Evolutionary conservation across 1,284 basidiomycete genomes (phyloP).

Genomic region (Puccinia coronata): DNA sequence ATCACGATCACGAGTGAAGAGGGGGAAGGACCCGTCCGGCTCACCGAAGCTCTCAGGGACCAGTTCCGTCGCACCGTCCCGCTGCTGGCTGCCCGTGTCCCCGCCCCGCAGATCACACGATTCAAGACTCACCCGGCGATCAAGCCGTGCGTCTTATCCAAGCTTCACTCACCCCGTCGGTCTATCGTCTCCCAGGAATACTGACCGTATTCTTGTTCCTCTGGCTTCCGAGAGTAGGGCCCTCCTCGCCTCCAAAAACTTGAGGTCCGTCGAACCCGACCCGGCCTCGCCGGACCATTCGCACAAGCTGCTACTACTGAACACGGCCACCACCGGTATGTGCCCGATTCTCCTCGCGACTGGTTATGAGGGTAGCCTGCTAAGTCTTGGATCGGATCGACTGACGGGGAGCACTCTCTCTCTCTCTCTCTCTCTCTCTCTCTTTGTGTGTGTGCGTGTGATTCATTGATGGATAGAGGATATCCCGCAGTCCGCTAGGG

Average conservation of each 20-base stretch:
- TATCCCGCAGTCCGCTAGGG: not conserved
- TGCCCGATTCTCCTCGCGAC: not conserved
- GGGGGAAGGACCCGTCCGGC: not conserved
- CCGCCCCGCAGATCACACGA: constrained; percentile 15
- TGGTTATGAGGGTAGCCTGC: too few species aligned
- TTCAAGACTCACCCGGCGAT: constrained; percentile 33
- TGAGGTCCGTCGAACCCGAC: constrained; percentile 38
- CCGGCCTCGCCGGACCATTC: constrained; percentile 25
- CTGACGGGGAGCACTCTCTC: too few species aligned
- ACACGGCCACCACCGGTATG: constrained; percentile 19
- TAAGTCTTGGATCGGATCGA: too few species aligned
- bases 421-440: not conserved
- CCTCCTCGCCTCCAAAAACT: constrained; percentile 28
- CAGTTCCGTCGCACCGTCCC: constrained; percentile 27
- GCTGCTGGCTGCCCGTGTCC: constrained; percentile 25
- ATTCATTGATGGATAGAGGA: constrained; percentile 12
- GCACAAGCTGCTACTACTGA: constrained; percentile 41
- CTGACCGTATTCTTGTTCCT: not conserved
- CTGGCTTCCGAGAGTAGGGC: not conserved
- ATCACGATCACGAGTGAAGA: not conserved
- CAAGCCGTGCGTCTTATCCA: constrained; percentile 1
- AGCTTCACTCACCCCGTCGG: too few species aligned
- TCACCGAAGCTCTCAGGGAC: constrained; percentile 17
- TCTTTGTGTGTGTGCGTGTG: not conserved
- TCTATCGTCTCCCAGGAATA: not conserved